A percentile compares a stretch with the other conserved stretches of the same genome.
Conservation (phyloP, 2,329 filamentous ascomycete genomes). For the Thelonectria discophora region DNA sequence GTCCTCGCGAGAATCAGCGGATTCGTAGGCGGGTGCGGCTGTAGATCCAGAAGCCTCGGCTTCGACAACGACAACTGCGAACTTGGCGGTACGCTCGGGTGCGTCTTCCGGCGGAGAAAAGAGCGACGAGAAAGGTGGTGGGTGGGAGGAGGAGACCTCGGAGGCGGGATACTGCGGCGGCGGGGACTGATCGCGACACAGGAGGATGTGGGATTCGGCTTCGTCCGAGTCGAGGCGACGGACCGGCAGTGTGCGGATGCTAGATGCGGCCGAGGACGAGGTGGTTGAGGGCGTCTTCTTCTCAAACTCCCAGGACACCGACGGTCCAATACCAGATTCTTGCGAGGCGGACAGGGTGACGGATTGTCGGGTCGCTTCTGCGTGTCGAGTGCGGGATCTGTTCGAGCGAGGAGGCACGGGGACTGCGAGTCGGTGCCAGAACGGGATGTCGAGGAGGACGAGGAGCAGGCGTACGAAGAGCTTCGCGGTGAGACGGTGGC, state of each 20-base stretch:
- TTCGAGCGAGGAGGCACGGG: slow-evolving; percentile 1
- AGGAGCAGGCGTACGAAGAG: slow-evolving; percentile 20
- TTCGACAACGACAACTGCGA: slow-evolving; percentile 44
- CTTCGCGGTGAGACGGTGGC: slow-evolving; percentile 22
- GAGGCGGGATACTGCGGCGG: slow-evolving; percentile 68
- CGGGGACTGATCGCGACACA: slow-evolving; percentile 57
- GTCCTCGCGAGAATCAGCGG: slow-evolving; percentile 44
- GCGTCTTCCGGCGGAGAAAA: slow-evolving; percentile 54
- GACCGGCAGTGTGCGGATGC: slow-evolving; percentile 40
- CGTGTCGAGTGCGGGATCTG: slow-evolving; percentile 22
- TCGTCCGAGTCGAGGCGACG: slow-evolving; percentile 37
- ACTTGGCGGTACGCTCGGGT: slow-evolving; percentile 47
- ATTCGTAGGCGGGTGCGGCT: slow-evolving; percentile 66
- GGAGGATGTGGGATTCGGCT: slow-evolving; percentile 36
- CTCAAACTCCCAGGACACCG: slow-evolving; percentile 47
- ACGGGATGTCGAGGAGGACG: slow-evolving; percentile 23
- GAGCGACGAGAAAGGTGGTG: slow-evolving; percentile 69
- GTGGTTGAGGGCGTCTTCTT: slow-evolving; percentile 44
- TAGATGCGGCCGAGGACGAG: slow-evolving; percentile 37
- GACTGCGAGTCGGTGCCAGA: slow-evolving; percentile 14
- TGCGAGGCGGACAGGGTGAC: slow-evolving; percentile 51
- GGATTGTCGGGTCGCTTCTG: slow-evolving; percentile 40
- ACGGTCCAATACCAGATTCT: slow-evolving; percentile 47
- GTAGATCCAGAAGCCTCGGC: slow-evolving; percentile 48
- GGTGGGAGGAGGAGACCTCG: slow-evolving; percentile 62